Base-by-base conservation (phyloP, 345 rosid genomes). In the Heritiera littoralis region DNA sequence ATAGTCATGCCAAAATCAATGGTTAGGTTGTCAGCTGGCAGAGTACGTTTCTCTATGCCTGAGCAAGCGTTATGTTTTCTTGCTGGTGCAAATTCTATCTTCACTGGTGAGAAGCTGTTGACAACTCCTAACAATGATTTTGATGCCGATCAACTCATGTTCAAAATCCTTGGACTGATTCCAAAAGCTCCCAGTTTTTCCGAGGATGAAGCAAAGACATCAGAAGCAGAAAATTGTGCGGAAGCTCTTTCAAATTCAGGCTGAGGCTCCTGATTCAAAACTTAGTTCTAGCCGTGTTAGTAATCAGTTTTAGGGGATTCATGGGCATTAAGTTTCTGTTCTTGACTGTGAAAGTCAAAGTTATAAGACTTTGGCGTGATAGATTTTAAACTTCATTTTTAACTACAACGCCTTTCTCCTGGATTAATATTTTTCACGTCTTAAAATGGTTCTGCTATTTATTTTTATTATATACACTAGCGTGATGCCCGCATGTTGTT, bases 1-100 rank as follows among this genome's bases (percentile, higher is more conserved):
- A 96, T 96, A n/a, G 95, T 89, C 56, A 96, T 96, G 99, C 99
- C 99, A 38, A 94, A 94, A 90, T 89, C 98, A 51, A 94, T 94
- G 98, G 97, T 94, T 56, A 88, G 99, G 65, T 77, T 96, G 77
- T 96, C 99, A 18, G 99, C 99, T 4, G 99, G 99, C n/a, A 89
- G 99, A 89, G 97, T 94, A 43, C 85, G 94, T 23, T 96, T 96
- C 86, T 92, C 99, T 9, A 85, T 92, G 90, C 67, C 98, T 0
- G 99, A 96, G 85, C 99, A 96, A 81, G 90, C 98, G 1, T 75
- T 96, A 23, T 96, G 99, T 87, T 96, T 96, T 79, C 93, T 94
- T 78, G 94, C 99, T 0, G 99, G 99, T 61, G 98, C 99, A 41
- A 96, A 96, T 80, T 96, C 99, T n/a, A 94, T 96, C 67, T 96